phyloP scores from a whole-genome alignment of 2,329 filamentous ascomycete genomes.

The Pyricularia sp. region DNA sequence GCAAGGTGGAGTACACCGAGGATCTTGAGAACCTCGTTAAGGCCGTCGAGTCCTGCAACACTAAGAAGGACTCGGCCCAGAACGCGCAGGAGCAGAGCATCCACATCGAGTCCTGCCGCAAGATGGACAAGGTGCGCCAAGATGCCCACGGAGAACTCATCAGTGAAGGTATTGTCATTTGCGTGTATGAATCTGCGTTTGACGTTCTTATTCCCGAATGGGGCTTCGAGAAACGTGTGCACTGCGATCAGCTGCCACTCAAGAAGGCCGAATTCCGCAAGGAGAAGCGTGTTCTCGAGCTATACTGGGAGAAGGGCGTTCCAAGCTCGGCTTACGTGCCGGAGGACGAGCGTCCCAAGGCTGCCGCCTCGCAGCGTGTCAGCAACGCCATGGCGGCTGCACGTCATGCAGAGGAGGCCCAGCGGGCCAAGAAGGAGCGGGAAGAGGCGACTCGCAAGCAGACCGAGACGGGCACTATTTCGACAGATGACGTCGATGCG shows the following conservation, averaged over 20 bases:
- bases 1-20: constrained; percentile 75
- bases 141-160: constrained; percentile 86
- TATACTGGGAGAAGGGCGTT: constrained; percentile 99
- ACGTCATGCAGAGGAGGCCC: constrained; percentile 72
- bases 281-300: constrained; percentile 84
- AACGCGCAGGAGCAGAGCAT: constrained; percentile 98
- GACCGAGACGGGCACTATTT: constrained; percentile 90
- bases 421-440: constrained; percentile 72
- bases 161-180: constrained; percentile 90
- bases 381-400: constrained; percentile 68
- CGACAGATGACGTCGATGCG: constrained; percentile 87
- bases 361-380: constrained; percentile 61
- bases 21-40: constrained; percentile 83
- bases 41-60: constrained; percentile 93
- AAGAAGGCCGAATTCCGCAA: constrained; percentile 99
- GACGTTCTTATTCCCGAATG: constrained; percentile 97
- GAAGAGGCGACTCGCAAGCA: constrained; percentile 89
- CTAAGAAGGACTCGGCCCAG: constrained; percentile 97
- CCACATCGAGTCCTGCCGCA: constrained; percentile 93
- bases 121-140: constrained; percentile 86
- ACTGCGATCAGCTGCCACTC: constrained; percentile 93
- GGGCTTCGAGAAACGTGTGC: constrained; percentile 98
- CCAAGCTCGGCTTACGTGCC: constrained; percentile 93
- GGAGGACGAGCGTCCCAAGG: constrained; percentile 91
- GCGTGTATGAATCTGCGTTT: constrained; percentile 97